phyloP scores from a whole-genome alignment of 2,329 filamentous ascomycete species.

The Teratosphaeria zuluensis region DNA sequence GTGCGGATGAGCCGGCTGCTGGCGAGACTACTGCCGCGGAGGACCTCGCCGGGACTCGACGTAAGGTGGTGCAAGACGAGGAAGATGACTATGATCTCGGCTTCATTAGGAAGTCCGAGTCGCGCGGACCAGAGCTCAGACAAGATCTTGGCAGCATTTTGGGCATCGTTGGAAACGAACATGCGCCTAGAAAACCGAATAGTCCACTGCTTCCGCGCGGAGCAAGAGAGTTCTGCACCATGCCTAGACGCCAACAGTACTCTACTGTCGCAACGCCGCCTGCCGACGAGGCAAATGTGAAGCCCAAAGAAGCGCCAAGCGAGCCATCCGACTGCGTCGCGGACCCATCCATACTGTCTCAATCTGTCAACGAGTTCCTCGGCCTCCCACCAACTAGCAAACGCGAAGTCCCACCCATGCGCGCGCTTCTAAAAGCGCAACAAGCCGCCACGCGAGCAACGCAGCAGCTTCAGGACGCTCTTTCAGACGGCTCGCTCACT shows the following conservation, averaged over 20 bases:
- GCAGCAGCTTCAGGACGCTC: neutral
- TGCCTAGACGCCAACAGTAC: neutral
- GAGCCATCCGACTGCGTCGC: neutral
- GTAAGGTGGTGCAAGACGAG: constrained; percentile 2
- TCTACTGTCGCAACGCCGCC: neutral
- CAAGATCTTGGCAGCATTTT: neutral
- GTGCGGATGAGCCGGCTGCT: neutral
- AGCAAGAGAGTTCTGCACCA: neutral
- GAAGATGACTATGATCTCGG: constrained; percentile 9
- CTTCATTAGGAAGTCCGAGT: neutral
- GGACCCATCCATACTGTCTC: neutral
- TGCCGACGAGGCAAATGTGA: neutral
- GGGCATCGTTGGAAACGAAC: neutral
- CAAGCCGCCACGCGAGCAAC: constrained; percentile 2
- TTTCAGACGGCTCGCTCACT: constrained; percentile 5
- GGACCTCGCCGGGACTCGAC: neutral
- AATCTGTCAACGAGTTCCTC: constrained; percentile 2
- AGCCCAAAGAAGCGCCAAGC: neutral
- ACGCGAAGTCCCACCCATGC: constrained; percentile 5
- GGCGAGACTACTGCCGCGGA: neutral
- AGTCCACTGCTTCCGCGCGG: neutral
- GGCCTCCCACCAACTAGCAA: neutral
- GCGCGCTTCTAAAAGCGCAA: constrained; percentile 7
- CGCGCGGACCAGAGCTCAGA: neutral
- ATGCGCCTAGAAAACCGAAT: neutral